phyloP scores from a whole-genome alignment of 345 rosid species.

The Citrus hindsii region DNA sequence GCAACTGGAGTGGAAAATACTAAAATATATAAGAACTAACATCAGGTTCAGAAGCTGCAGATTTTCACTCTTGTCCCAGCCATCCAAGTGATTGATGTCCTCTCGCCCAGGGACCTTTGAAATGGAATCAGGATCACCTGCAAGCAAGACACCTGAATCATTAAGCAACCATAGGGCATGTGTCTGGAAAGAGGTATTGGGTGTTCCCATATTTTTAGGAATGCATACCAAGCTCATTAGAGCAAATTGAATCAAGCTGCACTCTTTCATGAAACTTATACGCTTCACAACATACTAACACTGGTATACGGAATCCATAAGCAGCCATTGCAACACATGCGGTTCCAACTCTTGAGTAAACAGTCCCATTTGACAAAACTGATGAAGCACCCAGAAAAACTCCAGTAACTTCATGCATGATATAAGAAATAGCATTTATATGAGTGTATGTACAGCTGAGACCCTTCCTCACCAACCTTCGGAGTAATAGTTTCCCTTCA shows the following conservation, averaged over 20 bases:
- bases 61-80: slow-evolving; percentile 50
- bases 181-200: not conserved
- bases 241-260: slow-evolving; percentile 93
- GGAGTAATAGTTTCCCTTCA: slow-evolving; percentile 81
- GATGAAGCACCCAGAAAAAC: slow-evolving; percentile 96
- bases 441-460: slow-evolving; percentile 81
- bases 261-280: slow-evolving; percentile 97
- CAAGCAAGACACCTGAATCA: slow-evolving; percentile 8
- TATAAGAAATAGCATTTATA: slow-evolving; percentile 84
- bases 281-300: slow-evolving; percentile 93
- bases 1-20: not conserved
- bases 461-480: slow-evolving; percentile 84
- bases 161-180: not conserved
- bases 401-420: slow-evolving; percentile 92
- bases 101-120: slow-evolving; percentile 65
- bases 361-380: slow-evolving; percentile 93
- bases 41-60: slow-evolving; percentile 75
- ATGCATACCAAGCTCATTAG: slow-evolving; percentile 83
- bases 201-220: not conserved
- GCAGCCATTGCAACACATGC: slow-evolving; percentile 98
- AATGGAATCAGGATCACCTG: slow-evolving; percentile 93
- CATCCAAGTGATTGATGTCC: slow-evolving; percentile 58
- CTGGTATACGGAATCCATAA: slow-evolving; percentile 76
- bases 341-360: slow-evolving; percentile 92
- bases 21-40: slow-evolving; percentile 38